Percentiles rank a stretch among this genome's conserved stretches.
Conservation (phyloP, 371 early-diverging fungal genomes). For the Phascolomyces articulosus region DNA sequence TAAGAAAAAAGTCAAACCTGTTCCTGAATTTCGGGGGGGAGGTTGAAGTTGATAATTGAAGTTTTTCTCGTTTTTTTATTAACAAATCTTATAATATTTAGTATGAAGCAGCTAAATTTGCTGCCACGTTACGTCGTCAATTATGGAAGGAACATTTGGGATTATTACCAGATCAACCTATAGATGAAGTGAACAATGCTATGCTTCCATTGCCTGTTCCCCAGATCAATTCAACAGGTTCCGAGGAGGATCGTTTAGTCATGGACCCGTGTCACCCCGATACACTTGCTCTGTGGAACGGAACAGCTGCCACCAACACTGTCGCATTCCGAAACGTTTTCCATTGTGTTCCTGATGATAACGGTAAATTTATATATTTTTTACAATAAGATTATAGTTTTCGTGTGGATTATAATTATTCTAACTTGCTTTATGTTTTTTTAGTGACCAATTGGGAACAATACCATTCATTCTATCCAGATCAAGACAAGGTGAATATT, state of each 20-base stretch:
- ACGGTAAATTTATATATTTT: constrained; percentile 25
- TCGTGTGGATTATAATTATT: background rate
- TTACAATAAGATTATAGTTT: background rate
- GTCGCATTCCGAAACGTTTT: constrained; percentile 72
- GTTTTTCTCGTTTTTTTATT: too few relatives aligned
- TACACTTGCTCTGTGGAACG: constrained; percentile 56
- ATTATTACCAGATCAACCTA: constrained; percentile 46
- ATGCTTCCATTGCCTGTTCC: constrained; percentile 57
- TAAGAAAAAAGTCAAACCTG: constrained; percentile 26
- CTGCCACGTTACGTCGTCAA: constrained; percentile 74
- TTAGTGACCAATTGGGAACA: constrained; percentile 67
- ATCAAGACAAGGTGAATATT: constrained; percentile 40
- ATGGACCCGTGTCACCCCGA: constrained; percentile 68
- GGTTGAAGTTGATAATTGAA: background rate
- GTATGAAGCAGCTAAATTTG: constrained; percentile 68
- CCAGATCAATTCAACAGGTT: constrained; percentile 31
- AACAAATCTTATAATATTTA: too few relatives aligned
- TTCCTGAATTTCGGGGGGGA: too few relatives aligned
- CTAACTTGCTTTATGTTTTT: background rate
- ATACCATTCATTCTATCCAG: constrained; percentile 66
- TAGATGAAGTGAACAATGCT: constrained; percentile 50
- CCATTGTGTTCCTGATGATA: constrained; percentile 79
- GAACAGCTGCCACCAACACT: constrained; percentile 64
- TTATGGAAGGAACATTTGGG: constrained; percentile 90
- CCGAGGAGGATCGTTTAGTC: constrained; percentile 41